These are phyloP conservation scores for Miscanthus sacchariflorus DNA, from an alignment of 202 grass and related monocot species.

Conservation along the genomic window DNA sequence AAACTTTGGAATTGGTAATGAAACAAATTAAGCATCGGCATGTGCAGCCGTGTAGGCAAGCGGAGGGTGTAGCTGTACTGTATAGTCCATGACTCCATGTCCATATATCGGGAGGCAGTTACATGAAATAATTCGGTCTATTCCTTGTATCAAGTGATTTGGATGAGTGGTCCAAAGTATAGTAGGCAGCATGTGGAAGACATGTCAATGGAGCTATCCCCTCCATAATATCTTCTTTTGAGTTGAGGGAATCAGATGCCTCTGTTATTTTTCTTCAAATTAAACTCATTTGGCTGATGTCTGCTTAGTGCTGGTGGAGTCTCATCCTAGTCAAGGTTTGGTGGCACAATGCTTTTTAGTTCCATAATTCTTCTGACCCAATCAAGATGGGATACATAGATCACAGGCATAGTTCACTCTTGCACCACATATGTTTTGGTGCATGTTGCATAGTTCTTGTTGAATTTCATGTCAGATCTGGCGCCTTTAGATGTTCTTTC, in stretches of 20 bases:
- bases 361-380: slow-evolving; percentile 1
- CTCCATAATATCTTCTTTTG: slow-evolving; percentile 29
- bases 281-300: background rate
- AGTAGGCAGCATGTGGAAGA: slow-evolving; percentile 34
- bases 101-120: slow-evolving; percentile 10
- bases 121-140: slow-evolving; percentile 33
- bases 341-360: background rate
- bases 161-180: slow-evolving; percentile 5
- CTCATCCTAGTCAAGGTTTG: slow-evolving; percentile 29
- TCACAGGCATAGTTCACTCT: background rate
- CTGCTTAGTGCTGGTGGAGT: slow-evolving; percentile 14
- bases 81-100: slow-evolving; percentile 34
- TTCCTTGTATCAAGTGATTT: slow-evolving; percentile 38
- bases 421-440: slow-evolving; percentile 10
- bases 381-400: slow-evolving; percentile 21
- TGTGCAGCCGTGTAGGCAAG: slow-evolving; percentile 34
- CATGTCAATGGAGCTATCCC: slow-evolving; percentile 22
- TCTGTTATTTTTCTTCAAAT: background rate
- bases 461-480: background rate
- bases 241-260: slow-evolving; percentile 21
- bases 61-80: background rate
- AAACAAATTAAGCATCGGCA: background rate
- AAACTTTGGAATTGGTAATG: slow-evolving; percentile 34
- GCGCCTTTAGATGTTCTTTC: slow-evolving; percentile 2
- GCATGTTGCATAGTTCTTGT: slow-evolving; percentile 18